phyloP scores from a whole-genome alignment of 2,329 filamentous ascomycete species.

The Aspergillus candidus region DNA sequence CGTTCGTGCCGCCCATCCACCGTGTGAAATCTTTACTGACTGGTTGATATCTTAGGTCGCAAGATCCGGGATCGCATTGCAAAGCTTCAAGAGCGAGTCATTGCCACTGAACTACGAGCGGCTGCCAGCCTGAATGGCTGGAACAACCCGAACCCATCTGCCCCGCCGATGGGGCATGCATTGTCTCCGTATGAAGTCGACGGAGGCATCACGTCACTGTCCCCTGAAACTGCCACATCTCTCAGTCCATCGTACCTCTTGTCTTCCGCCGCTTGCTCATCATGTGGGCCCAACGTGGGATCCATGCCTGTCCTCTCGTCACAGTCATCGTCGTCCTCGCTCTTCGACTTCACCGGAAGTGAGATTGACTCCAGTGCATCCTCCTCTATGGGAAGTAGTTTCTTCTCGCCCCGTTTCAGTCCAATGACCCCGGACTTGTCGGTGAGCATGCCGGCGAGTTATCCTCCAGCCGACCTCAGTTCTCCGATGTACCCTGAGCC shows the following conservation, averaged over 20 bases:
- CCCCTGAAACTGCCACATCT: background rate
- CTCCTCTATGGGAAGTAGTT: background rate
- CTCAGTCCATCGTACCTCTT: background rate
- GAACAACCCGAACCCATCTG: conserved; percentile 17
- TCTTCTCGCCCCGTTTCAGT: background rate
- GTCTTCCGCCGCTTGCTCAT: background rate
- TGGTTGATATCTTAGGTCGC: conserved; percentile 16
- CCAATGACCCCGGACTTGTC: background rate
- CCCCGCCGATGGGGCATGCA: conserved; percentile 5
- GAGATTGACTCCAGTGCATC: background rate
- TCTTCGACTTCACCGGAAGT: background rate
- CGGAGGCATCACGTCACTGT: background rate
- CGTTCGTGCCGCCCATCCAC: conserved; percentile 13
- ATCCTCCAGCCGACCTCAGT: background rate
- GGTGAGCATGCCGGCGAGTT: background rate
- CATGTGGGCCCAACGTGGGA: conserved; percentile 1
- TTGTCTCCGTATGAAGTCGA: conserved; percentile 5
- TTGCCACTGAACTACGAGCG: conserved; percentile 28
- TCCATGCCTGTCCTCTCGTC: background rate
- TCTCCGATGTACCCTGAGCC: background rate
- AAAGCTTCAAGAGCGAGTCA: conserved; percentile 31
- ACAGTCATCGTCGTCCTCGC: background rate
- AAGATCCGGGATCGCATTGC: conserved; percentile 31
- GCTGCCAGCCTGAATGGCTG: conserved; percentile 24
- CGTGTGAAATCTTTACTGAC: background rate